Conservation (phyloP, 2,329 filamentous ascomycete genomes). For the Aspergillaceae sp. region DNA sequence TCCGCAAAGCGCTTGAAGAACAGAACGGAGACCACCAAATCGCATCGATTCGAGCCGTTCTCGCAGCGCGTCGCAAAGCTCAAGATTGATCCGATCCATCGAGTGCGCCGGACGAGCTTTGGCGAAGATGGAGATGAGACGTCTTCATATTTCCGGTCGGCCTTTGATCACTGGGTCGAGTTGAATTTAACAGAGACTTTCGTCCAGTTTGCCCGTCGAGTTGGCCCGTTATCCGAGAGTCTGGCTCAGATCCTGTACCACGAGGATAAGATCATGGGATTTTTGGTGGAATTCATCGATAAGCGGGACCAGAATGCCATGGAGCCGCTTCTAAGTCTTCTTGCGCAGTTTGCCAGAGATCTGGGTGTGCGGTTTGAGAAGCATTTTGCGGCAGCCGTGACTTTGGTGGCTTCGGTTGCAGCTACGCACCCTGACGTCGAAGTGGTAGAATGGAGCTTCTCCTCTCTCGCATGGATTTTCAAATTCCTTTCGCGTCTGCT, state of each 20-base stretch:
- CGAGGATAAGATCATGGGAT: conserved; percentile 72
- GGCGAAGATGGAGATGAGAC: conserved; percentile 65
- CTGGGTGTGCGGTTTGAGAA: conserved; percentile 79
- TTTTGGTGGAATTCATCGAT: conserved; percentile 67
- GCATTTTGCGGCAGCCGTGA: conserved; percentile 69
- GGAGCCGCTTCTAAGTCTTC: conserved; percentile 77
- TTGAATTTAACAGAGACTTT: conserved; percentile 82
- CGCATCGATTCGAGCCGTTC: conserved; percentile 87
- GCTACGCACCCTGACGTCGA: conserved; percentile 68
- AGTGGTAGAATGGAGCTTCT: conserved; percentile 97
- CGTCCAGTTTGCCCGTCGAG: conserved; percentile 64
- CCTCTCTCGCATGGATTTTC: conserved; percentile 87
- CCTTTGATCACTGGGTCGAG: conserved; percentile 81
- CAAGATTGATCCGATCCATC: conserved; percentile 87
- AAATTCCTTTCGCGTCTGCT: conserved; percentile 89
- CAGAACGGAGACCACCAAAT: conserved; percentile 65
- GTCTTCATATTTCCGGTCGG: conserved; percentile 78
- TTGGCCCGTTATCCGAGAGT: conserved; percentile 73
- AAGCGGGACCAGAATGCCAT: conserved; percentile 69
- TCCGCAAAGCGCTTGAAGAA: conserved; percentile 58
- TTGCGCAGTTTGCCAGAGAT: conserved; percentile 92
- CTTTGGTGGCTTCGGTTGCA: conserved; percentile 67
- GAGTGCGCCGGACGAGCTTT: conserved; percentile 71
- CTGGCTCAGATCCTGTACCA: conserved; percentile 88
- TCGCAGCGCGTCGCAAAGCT: conserved; percentile 81